Conservation (phyloP, 352 stramenopile species). For the Phytophthora podocarpi region DNA sequence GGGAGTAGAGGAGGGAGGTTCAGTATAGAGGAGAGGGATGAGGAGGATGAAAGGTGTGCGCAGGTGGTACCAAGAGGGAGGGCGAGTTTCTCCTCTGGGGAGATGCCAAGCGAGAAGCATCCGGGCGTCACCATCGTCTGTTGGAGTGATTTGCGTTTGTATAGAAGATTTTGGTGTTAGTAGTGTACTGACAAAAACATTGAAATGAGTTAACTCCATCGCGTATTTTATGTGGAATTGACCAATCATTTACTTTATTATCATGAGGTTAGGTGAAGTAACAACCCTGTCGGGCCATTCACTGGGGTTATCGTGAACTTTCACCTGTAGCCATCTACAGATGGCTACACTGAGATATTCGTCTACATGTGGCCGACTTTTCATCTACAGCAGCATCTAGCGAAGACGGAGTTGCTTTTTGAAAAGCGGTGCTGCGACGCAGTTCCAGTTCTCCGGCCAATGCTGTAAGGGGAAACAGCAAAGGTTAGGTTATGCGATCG, state of each 20-base stretch:
- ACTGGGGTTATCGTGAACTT: too few species aligned
- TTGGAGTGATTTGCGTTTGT: conserved; percentile 6
- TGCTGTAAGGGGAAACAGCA: conserved; percentile 39
- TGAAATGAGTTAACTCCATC: not conserved
- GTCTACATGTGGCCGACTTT: too few species aligned
- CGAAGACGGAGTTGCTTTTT: conserved; percentile 48
- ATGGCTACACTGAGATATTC: not conserved
- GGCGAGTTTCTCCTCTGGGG: conserved; percentile 58
- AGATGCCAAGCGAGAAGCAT: conserved; percentile 55
- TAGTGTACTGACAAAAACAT: not conserved
- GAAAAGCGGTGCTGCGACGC: conserved; percentile 67
- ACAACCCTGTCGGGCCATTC: too few species aligned
- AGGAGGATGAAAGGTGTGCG: too few species aligned
- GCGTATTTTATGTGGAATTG: not conserved
- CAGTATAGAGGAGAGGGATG: too few species aligned
- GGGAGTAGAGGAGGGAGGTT: not conserved
- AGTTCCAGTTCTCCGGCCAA: conserved; percentile 80
- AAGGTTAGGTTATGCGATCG: not conserved
- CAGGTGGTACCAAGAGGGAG: conserved; percentile 47
- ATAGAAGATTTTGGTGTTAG: conserved; percentile 14
- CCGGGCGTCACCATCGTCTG: conserved; percentile 25
- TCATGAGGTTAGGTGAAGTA: too few species aligned
- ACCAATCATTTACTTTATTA: too few species aligned
- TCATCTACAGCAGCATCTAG: too few species aligned
- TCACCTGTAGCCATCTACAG: not conserved